Evolutionary conservation across 768 basidiomycete genomes (phyloP).

Genomic region (Lactarius vividus): DNA sequence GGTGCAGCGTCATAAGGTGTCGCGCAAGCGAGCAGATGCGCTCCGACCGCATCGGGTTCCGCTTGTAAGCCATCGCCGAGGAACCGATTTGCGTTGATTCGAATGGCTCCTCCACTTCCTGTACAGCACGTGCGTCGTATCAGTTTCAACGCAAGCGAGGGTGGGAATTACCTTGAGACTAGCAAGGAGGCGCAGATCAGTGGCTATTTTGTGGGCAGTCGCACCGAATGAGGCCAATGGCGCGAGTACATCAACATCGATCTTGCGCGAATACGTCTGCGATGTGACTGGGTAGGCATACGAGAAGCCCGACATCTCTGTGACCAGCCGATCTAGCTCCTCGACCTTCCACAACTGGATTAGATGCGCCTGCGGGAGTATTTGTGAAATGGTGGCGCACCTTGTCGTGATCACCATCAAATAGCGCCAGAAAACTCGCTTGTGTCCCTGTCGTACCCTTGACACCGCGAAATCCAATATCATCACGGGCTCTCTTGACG

Average conservation of each 20-base stretch:
- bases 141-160: background rate
- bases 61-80: constrained; percentile 98
- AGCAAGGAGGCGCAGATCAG: constrained; percentile 90
- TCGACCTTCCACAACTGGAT: constrained; percentile 56
- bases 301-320: constrained; percentile 85
- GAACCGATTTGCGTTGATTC: constrained; percentile 98
- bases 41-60: constrained; percentile 99
- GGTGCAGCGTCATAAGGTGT: constrained; percentile 93
- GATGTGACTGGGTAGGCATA: constrained; percentile 98
- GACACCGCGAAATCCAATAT: constrained; percentile 95
- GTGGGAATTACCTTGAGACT: constrained; percentile 71
- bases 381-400: constrained; percentile 35
- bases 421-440: constrained; percentile 90
- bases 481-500: constrained; percentile 82
- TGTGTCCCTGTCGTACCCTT: constrained; percentile 99
- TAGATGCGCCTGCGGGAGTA: background rate
- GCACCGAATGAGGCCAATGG: constrained; percentile 89
- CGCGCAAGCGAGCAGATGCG: constrained; percentile 95
- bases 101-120: constrained; percentile 99
- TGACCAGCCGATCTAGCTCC: constrained; percentile 83
- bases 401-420: constrained; percentile 94
- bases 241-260: constrained; percentile 89
- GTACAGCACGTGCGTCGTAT: background rate
- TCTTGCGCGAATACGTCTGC: constrained; percentile 98
- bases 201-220: constrained; percentile 97